A percentile compares a stretch with the other conserved stretches of the same genome.
phyloP scores from a whole-genome alignment of 306 rosid genomes.

The Citrullus amarus region DNA sequence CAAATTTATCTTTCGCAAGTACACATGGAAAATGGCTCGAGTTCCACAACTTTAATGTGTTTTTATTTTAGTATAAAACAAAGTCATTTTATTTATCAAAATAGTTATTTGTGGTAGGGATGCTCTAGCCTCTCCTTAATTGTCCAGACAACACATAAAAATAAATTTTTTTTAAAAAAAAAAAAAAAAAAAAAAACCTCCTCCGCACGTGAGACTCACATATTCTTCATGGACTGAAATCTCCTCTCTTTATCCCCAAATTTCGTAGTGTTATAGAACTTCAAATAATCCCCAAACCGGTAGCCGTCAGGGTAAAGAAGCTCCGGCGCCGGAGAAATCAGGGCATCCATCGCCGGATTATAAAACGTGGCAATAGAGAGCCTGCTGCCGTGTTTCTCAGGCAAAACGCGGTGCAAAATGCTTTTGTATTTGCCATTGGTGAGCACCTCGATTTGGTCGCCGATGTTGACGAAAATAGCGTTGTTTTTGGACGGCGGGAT shows the following conservation, averaged over 20 bases:
- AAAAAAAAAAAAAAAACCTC: not conserved
- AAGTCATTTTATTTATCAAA: no score
- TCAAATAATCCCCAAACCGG: slow-evolving; percentile 56
- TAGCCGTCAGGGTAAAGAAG: slow-evolving; percentile 47
- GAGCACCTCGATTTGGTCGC: slow-evolving; percentile 70
- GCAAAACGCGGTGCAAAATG: slow-evolving; percentile 55
- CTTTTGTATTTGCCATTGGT: slow-evolving; percentile 59
- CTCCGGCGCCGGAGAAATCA: slow-evolving; percentile 49
- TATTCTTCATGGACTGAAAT: slow-evolving; percentile 48
- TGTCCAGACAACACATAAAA: no score
- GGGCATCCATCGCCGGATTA: slow-evolving; percentile 56
- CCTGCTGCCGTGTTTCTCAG: slow-evolving; percentile 60
- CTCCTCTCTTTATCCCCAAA: slow-evolving; percentile 59
- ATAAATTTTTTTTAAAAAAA: no score
- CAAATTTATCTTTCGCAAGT: no score
- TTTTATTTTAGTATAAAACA: no score
- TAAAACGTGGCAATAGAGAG: slow-evolving; percentile 77
- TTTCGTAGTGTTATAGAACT: slow-evolving; percentile 60
- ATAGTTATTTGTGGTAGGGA: no score
- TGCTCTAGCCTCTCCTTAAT: no score
- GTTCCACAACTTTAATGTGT: no score
- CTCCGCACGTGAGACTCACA: not conserved
- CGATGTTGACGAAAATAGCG: slow-evolving; percentile 75
- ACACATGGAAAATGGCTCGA: no score
- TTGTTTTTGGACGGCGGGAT: slow-evolving; percentile 78